Evolutionary conservation across 148 eudicot genomes (phyloP), one percentile per base, ranked within the genome.

Genomic region (Arbutus unedo): DNA sequence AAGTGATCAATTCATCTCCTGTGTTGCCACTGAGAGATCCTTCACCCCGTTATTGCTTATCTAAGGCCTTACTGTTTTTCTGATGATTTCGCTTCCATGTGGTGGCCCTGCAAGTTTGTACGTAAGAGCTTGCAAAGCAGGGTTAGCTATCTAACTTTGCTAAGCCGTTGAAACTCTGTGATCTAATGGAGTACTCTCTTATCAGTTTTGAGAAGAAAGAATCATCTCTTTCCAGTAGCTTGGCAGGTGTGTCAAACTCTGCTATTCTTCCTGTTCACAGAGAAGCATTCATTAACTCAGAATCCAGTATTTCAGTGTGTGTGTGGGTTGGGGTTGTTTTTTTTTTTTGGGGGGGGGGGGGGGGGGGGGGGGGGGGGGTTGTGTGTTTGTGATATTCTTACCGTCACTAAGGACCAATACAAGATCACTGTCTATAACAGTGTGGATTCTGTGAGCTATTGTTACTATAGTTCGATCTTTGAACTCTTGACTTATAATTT

Each of bases 381-480:
- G 55, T 8, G 41, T 4, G 38, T 16, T n/a, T 51, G 50, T 23
- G 43, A 45, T 10, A 0, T 49, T 62, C 6, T 82, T 94, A 97
- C 99, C 98, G 5, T 97, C 99, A 87, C 91, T 92, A 15, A 97
- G 96, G 85, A 97, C 97, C 85, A 97, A 85, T 56, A 97, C 98
- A 23, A 93, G 91, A 87, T 97, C 99, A 79, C 97, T 94, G 75
- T 97, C 98, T 9, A 97, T 90, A 23, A 97, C 93, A 3, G 98
- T 97, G 85, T 97, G 98, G 88, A 97, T 97, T 85, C 97, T 93
- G 89, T 97, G 99, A 81, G 98, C 99, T 85, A 97, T 97, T 49
- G 98, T 97, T 87, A 94, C 93, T 31, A 94, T 90, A 1, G 97
- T 97, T 62, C 96, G 91, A 79, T 94, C 91, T 85, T 83, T 86